Percentiles rank a stretch among this genome's conserved stretches.
Conservation (phyloP, 192 early-diverging fungal species). For the Umbelopsis vinacea region DNA sequence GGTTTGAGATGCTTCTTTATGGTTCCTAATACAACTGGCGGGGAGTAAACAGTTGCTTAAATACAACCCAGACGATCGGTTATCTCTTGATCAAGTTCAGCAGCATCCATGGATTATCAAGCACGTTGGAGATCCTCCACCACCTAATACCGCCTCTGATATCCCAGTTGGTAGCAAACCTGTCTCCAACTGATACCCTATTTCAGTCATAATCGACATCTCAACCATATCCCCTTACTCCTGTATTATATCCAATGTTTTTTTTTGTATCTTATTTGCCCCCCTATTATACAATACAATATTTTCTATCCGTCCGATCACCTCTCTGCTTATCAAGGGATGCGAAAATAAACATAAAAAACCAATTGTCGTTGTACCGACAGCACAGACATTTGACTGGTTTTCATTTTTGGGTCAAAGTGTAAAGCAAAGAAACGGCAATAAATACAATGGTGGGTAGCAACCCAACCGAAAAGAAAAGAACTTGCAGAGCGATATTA, state of each 20-base stretch:
- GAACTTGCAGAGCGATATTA: background rate
- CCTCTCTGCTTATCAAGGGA: too few species aligned
- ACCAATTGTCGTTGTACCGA: too few species aligned
- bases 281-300: too few species aligned
- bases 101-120: conserved; percentile 68
- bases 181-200: background rate
- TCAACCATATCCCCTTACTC: background rate
- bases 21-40: background rate
- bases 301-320: too few species aligned
- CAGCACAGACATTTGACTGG: too few species aligned
- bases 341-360: too few species aligned
- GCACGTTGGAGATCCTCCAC: background rate
- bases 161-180: background rate
- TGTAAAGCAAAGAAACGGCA: background rate
- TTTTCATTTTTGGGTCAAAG: too few species aligned
- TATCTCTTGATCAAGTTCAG: conserved; percentile 76
- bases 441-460: conserved; percentile 14
- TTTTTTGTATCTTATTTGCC: background rate
- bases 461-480: conserved; percentile 3
- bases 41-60: conserved; percentile 63
- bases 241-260: conserved; percentile 1
- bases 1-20: background rate
- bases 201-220: background rate
- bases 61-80: conserved; percentile 68
- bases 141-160: background rate